A percentile compares a stretch with the other conserved stretches of the same genome.
Conservation (phyloP, 208 protist species). For the Acanthamoeba royreba region DNA sequence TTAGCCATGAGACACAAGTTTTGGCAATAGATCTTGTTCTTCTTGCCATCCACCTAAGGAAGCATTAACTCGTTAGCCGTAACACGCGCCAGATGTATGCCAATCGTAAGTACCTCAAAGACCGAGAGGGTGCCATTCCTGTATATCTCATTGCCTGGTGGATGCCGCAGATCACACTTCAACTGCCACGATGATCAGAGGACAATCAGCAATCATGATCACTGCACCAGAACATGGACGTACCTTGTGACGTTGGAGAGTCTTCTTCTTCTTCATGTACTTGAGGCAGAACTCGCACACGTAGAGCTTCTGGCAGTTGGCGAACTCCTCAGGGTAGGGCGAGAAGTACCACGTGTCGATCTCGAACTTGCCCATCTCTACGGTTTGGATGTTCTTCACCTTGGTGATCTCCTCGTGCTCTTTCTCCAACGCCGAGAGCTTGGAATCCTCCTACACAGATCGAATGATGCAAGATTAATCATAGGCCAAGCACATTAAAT, state of each 20-base stretch:
- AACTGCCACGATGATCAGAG: background rate
- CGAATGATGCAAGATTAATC: conserved; percentile 9
- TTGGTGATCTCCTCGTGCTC: conserved; percentile 90
- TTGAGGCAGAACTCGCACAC: conserved; percentile 97
- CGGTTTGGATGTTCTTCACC: conserved; percentile 94
- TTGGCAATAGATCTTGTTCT: conserved; percentile 96
- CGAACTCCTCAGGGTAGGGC: conserved; percentile 90
- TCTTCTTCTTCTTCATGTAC: conserved; percentile 88
- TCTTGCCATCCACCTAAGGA: conserved; percentile 86
- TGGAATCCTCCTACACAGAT: conserved; percentile 80
- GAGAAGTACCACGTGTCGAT: conserved; percentile 98
- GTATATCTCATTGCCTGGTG: conserved; percentile 90
- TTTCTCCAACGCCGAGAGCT: conserved; percentile 85
- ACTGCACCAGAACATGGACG: background rate
- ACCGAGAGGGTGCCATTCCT: conserved; percentile 84
- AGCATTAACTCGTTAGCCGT: background rate
- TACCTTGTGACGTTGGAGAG: conserved; percentile 84
- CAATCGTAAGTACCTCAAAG: conserved; percentile 85
- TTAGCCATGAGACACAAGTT: conserved; percentile 98
- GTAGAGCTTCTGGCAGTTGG: conserved; percentile 82
- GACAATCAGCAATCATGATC: background rate
- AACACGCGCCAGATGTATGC: background rate
- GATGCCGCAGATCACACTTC: conserved; percentile 87
- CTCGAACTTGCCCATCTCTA: conserved; percentile 93
- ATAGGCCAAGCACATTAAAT: background rate